These are phyloP conservation scores for Prunus mira DNA, from an alignment of 306 rosid species.

Conservation along the genomic window DNA sequence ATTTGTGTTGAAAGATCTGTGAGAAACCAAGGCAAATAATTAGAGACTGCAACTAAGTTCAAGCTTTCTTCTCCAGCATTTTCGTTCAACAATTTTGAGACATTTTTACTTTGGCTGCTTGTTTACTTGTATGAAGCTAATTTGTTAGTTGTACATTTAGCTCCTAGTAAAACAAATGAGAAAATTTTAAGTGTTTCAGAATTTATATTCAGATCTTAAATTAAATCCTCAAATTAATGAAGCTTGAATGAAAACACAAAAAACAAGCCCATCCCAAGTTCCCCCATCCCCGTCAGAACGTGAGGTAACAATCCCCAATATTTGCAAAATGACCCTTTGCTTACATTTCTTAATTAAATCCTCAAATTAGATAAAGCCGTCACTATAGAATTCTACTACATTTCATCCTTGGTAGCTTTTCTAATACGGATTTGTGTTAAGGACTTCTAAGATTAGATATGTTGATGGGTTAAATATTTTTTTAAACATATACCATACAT, in stretches of 20 bases:
- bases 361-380: too few relatives aligned
- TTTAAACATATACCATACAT: too few relatives aligned
- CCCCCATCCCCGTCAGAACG: too few relatives aligned
- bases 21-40: slow-evolving; percentile 20
- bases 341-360: too few relatives aligned
- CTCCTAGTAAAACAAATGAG: neutral
- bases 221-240: neutral
- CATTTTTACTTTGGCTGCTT: neutral
- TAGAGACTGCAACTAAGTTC: slow-evolving; percentile 1
- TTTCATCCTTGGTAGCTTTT: too few relatives aligned
- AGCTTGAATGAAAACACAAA: neutral
- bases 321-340: too few relatives aligned
- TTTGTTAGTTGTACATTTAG: neutral
- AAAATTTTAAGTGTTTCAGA: neutral
- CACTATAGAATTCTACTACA: too few relatives aligned
- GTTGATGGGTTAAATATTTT: too few relatives aligned
- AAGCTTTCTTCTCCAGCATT: slow-evolving; percentile 13
- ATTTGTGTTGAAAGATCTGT: slow-evolving; percentile 32
- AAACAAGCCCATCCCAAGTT: neutral
- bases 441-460: too few relatives aligned
- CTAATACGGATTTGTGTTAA: too few relatives aligned
- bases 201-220: neutral
- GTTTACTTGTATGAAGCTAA: slow-evolving; percentile 5
- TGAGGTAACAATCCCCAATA: too few relatives aligned
- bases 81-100: neutral